A percentile compares a stretch with the other conserved stretches of the same genome.
phyloP scores from a whole-genome alignment of 345 rosid genomes.

The Eucalyptus cloeziana region DNA sequence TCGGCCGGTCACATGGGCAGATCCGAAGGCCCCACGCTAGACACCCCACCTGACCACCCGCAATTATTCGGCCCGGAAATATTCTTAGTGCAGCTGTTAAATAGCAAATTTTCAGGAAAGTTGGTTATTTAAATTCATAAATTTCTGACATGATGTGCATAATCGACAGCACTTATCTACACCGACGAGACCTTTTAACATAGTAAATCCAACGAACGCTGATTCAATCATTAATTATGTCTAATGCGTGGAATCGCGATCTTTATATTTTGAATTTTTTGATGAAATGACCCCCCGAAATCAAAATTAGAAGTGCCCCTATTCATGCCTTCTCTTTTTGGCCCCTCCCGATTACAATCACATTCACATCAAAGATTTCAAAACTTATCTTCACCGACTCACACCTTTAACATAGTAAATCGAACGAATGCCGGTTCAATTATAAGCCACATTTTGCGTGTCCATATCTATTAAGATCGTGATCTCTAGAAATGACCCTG shows the following conservation, averaged over 20 bases:
- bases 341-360: not conserved
- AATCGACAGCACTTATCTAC: not conserved
- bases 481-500: not conserved
- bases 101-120: not conserved
- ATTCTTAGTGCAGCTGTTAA: not conserved
- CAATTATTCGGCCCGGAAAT: not conserved
- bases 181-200: not conserved
- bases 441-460: accelerated
- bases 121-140: not conserved
- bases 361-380: not conserved
- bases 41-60: not conserved
- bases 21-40: not conserved
- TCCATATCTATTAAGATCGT: accelerated
- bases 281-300: accelerated
- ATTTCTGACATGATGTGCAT: not conserved
- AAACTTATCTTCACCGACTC: not conserved
- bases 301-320: not conserved
- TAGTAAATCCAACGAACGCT: not conserved
- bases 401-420: not conserved
- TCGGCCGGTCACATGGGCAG: constrained; percentile 44
- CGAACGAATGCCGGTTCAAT: accelerated
- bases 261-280: accelerated
- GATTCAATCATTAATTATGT: not conserved
- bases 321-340: not conserved
- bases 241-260: accelerated